These are phyloP conservation scores for Fraxinus greggii DNA, from an alignment of 305 asterid genomes.

Conservation along the genomic window DNA sequence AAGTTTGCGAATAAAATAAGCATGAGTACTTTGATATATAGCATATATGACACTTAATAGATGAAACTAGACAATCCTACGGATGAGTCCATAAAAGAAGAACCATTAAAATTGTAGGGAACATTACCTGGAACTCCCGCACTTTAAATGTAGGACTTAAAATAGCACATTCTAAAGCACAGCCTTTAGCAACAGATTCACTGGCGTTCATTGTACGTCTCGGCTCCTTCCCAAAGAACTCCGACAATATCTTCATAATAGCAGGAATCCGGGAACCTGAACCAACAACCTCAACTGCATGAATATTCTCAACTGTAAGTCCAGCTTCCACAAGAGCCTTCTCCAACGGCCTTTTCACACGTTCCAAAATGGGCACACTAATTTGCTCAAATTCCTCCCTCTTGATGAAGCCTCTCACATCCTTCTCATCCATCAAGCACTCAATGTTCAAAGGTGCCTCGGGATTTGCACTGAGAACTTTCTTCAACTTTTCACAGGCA, in stretches of 20 bases:
- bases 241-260: conserved; percentile 65
- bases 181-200: conserved; percentile 84
- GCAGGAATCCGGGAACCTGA: conserved; percentile 87
- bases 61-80: neutral
- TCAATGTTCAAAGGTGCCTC: conserved; percentile 89
- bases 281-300: conserved; percentile 69
- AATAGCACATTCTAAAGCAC: conserved; percentile 83
- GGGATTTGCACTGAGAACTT: conserved; percentile 70
- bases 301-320: conserved; percentile 51
- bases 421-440: conserved; percentile 93
- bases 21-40: neutral
- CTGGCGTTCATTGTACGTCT: conserved; percentile 91
- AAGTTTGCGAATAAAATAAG: neutral
- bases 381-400: conserved; percentile 89
- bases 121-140: conserved; percentile 76
- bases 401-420: conserved; percentile 75
- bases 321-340: conserved; percentile 82
- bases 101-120: neutral
- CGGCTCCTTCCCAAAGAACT: conserved; percentile 81
- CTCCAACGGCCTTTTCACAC: conserved; percentile 79
- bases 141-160: conserved; percentile 90
- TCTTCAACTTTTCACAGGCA: neutral
- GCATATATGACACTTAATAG: neutral
- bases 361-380: conserved; percentile 72
- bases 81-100: neutral